Evolutionary conservation across 2,329 filamentous ascomycete genomes (phyloP), one percentile per base, ranked within the genome.

Genomic region (Dryadomyces sulphureus): DNA sequence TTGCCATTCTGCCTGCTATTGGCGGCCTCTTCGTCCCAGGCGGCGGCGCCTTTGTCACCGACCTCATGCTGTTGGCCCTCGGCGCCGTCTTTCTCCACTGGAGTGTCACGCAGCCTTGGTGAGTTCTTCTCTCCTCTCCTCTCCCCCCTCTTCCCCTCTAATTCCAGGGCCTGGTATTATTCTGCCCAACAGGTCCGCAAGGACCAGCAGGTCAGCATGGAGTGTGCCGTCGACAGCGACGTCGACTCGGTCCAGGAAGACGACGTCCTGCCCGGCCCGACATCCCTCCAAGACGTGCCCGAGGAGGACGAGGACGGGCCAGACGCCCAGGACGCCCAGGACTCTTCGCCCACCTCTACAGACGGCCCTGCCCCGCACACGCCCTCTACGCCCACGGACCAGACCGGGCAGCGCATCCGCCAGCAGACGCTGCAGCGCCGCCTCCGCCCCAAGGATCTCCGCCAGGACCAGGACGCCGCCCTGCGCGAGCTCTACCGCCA

Each of bases 81-180:
- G 84, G 85, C 2, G 85, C 82, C 5, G 73, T 95, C 39, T 93
- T 95, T 56, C 68, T 96, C 50, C 89, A 94, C 59, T 95, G 88
- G 86, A 89, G 85, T 42, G 82, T 95, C 38, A 81, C 86, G 47
- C 70, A 92, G 53, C 90, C 90, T 54, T 96, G 90, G 89, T 89
- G 67, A 59, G 73, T 51, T 21, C 27, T 24, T n/a, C 5, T 19
- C 4, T 20, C 8, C 40, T 36, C 16, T 24, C 42, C 8, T 14
- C 8, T 4, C 19, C 14, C 16, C 17, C 11, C 36, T 20, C n/a
- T 7, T 38, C 17, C 35, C 36, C 8, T 40, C 36, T 20, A 4
- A 16, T 30, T 25, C 34, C 16, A 81, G 78, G 78, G 70, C 77
- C 45, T 88, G 83, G 83, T 88, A 88, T 61, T 71, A 76, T 53